Percentiles rank a stretch among this genome's conserved stretches.
These are phyloP conservation scores for Amphirosellinia nigrospora DNA, from an alignment of 495 filamentous ascomycete species.

Conservation along the genomic window DNA sequence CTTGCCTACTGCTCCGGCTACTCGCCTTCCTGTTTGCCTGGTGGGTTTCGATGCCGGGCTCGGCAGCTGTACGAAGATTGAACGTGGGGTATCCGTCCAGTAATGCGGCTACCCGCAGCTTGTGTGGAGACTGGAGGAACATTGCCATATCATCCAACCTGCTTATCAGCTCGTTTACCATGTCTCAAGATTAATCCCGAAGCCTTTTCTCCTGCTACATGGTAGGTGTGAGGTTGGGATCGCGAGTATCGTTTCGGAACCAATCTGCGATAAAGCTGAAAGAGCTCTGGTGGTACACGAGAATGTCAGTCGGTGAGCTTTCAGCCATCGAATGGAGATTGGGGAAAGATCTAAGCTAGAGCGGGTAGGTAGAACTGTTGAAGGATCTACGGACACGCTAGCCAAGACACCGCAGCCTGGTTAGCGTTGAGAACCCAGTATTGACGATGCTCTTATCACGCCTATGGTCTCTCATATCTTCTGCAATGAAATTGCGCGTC, in stretches of 20 bases:
- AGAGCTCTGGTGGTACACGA: not conserved
- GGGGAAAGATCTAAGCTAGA: not conserved
- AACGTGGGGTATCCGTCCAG: too few relatives aligned
- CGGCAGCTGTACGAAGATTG: too few relatives aligned
- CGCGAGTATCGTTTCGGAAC: not conserved
- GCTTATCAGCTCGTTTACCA: too few relatives aligned
- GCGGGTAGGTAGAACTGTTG: not conserved
- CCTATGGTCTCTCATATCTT: not conserved
- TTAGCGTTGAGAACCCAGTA: not conserved
- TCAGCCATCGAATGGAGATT: not conserved
- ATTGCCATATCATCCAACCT: too few relatives aligned
- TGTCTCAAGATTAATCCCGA: too few relatives aligned
- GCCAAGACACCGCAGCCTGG: not conserved
- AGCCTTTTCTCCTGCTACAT: too few relatives aligned
- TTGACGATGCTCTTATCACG: not conserved
- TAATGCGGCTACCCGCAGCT: too few relatives aligned
- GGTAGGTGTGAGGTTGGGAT: not conserved
- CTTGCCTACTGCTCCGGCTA: not conserved
- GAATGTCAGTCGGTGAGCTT: conserved; percentile 5
- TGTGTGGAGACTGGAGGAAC: too few relatives aligned
- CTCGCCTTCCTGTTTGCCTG: not conserved
- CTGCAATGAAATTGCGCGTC: not conserved
- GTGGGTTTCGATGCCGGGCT: not conserved
- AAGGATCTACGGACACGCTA: not conserved
- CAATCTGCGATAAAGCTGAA: not conserved